Percentiles rank a stretch among this genome's conserved stretches.
Conservation (phyloP, 192 early-diverging fungal genomes). For the Coemansia sp. region DNA sequence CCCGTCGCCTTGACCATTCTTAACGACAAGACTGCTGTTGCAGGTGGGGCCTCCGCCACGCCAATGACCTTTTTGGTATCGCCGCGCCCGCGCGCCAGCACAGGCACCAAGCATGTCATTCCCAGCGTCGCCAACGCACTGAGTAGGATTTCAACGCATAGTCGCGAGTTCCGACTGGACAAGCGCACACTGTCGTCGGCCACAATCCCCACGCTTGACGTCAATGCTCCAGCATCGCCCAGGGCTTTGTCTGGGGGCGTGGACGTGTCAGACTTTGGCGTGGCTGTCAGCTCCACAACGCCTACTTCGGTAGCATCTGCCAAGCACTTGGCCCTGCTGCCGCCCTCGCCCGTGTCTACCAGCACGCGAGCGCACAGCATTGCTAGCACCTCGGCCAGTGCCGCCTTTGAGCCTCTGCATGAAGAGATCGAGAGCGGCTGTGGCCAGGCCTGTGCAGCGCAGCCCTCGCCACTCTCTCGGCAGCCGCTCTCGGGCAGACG, state of each 20-base stretch:
- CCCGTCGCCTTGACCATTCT: conserved; percentile 11
- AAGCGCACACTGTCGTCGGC: conserved; percentile 39
- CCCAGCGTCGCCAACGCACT: conserved; percentile 11
- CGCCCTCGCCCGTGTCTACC: conserved; percentile 31
- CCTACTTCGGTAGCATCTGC: background rate
- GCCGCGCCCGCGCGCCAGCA: conserved; percentile 40
- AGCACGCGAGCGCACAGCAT: conserved; percentile 31
- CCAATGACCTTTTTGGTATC: conserved; percentile 53
- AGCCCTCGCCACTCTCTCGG: background rate
- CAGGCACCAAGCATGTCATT: conserved; percentile 24
- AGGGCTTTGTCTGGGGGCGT: conserved; percentile 31
- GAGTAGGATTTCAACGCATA: conserved; percentile 15
- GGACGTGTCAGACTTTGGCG: conserved; percentile 51
- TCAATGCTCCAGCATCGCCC: conserved; percentile 29
- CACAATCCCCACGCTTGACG: conserved; percentile 33
- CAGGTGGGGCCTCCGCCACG: conserved; percentile 1
- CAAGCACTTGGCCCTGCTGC: conserved; percentile 13
- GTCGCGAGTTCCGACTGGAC: conserved; percentile 26
- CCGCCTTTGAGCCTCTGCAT: conserved; percentile 27
- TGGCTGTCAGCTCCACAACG: conserved; percentile 11
- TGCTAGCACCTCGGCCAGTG: conserved; percentile 20
- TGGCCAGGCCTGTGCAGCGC: background rate
- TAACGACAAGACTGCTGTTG: conserved; percentile 7
- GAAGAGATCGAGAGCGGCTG: conserved; percentile 14
- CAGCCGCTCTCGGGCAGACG: background rate